Evolutionary conservation across 2,329 filamentous ascomycete genomes (phyloP), one percentile per base, ranked within the genome.

Genomic region (Colletotrichum coccodes): DNA sequence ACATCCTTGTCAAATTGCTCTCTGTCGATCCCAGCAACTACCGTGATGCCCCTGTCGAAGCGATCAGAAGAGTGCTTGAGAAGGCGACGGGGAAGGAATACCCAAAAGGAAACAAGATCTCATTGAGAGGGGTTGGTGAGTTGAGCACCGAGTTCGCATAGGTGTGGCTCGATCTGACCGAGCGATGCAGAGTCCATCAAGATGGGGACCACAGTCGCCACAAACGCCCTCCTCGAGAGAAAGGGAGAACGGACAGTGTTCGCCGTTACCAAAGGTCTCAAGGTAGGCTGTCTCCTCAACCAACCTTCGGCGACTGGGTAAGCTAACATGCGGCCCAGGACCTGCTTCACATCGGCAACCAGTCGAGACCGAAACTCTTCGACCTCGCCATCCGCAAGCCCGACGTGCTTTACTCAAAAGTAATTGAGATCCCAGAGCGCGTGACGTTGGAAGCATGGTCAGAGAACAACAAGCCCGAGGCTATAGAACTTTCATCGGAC

Each of bases 201-300:
- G 21, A 94, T 94, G 91, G 92, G 92, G 12, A 94, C 92, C 0
- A 94, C 92, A 1, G 91, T 94, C 3, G 92, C 92, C 1, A 94
- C 92, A 0, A 94, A 94, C 76, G 92, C 92, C 1, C 79, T 94
- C n/a, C 80, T 94, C 1, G 92, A 94, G 75, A 82, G 91, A 50
- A 94, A 94, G 76, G 92, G 92, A 28, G 91, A 93, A 73, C 85
- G 86, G 38, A 90, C 92, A 71, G 92, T 91, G 0, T 60, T 70
- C 21, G 85, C 94, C 74, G 84, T 94, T 1, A 93, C 91, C 1
- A 90, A 89, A 62, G 92, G 92, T 0, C 44, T 68, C 2, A 68
- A 58, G 5, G 64, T 54, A 11, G 59, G 26, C 16, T 1, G n/a
- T 7, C 0, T 16, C 5, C 28, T 2, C 0, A 14, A 1, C 6